These are phyloP conservation scores for Populus hybrid DNA, from an alignment of 441 rosid genomes.

Conservation along the genomic window DNA sequence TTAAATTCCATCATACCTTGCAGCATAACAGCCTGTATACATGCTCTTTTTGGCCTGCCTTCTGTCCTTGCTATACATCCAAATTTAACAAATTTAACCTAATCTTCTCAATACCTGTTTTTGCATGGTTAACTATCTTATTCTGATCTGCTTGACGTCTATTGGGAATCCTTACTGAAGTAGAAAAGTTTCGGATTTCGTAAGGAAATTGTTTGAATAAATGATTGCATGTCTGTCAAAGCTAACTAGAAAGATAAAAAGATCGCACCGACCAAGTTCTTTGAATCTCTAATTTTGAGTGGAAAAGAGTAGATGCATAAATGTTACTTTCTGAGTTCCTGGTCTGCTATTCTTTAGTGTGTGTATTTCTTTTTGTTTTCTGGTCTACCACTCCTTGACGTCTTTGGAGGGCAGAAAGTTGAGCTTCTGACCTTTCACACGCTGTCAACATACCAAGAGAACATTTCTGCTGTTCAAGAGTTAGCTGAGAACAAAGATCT, in stretches of 20 bases:
- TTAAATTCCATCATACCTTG: background rate
- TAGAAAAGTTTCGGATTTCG: constrained; percentile 2
- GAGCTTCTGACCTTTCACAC: no score
- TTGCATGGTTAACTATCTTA: background rate
- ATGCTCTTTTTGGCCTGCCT: background rate
- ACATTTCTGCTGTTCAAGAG: no score
- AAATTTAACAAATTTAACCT: no score
- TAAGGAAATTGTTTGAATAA: background rate
- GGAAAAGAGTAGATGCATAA: constrained; percentile 14
- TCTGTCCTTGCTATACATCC: background rate
- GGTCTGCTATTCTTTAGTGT: background rate
- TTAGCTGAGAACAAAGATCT: no score
- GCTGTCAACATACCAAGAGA: no score
- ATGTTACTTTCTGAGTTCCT: background rate
- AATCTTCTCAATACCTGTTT: background rate
- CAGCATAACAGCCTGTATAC: constrained; percentile 6
- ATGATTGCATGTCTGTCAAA: constrained; percentile 18
- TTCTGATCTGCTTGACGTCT: background rate
- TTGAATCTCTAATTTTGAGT: constrained; percentile 17
- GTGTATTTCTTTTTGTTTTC: no score
- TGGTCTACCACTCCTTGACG: background rate
- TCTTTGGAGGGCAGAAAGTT: background rate
- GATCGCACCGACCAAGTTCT: constrained; percentile 14
- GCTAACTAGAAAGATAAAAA: constrained; percentile 5
- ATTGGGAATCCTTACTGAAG: background rate